Evolutionary conservation across 108 stramenopile species (phyloP), one percentile per base, ranked within the genome.

Genomic region (Stephanodiscus minutulus): DNA sequence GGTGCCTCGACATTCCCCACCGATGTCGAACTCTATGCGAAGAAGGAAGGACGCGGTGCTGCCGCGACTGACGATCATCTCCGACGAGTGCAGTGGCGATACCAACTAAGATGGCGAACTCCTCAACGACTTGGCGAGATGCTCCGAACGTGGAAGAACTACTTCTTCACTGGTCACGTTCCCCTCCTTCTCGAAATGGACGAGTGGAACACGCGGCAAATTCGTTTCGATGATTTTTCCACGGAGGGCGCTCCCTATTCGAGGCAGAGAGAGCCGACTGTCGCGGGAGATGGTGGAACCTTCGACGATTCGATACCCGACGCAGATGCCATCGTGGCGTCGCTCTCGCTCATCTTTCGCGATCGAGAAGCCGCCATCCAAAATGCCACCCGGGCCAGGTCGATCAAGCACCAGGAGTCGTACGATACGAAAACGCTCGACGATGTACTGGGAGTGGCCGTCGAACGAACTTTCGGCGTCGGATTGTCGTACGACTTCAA

Each of bases 381-480:
- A 21, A 78, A 82, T 50, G 77, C 76, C 10, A 78, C 77, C 17
- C 47, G 57, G 46, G 62, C 67, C 21, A 71, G 72, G 18, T 68
- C 27, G 17, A 55, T 27, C 55, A 82, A 82, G 47, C 72, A 83
- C 48, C 61, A 80, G 64, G 65, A 76, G 41, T 79, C 74, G 10
- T 83, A 68, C 54, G 58, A 76, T 52, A 49, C 50, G 25, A 83
- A 83, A 39, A 64, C 67, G 18, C 36, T 76, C 2, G 68, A 86
- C 28, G 94, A 95, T 81, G 87, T 91, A 27, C 70, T 95, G 36
- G 94, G 94, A 18, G 83, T 91, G 5, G 94, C 94, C 17, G 74
- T 95, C 36, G 78, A 90, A 35, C 79, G 85, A 68, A 85, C 85
- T 0, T 85, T 95, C 71, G 91, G 90, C 0, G 72, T 92, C 58